Percentiles rank a stretch among this genome's conserved stretches.
Evolutionary conservation across 805 yeast genomes (phyloP).

Genomic region (Dipodascopsis uninucleata): DNA sequence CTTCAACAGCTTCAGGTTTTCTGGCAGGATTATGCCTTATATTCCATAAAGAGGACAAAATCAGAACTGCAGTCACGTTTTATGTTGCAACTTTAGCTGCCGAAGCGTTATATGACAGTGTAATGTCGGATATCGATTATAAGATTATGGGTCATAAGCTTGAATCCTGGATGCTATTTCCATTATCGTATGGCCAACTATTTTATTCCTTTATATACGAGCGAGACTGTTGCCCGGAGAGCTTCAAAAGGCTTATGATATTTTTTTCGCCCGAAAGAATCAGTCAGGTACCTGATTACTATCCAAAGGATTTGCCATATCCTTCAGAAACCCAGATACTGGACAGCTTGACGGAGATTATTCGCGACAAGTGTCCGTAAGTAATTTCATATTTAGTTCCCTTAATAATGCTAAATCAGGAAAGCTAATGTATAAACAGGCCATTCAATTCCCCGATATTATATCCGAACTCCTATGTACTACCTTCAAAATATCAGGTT

Average conservation of each 20-base stretch:
- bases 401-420: neutral
- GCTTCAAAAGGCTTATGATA: slow-evolving; percentile 34
- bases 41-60: slow-evolving; percentile 31
- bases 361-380: slow-evolving; percentile 35
- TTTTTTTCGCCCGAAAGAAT: slow-evolving; percentile 34
- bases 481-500: slow-evolving; percentile 17
- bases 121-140: slow-evolving; percentile 37
- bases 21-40: slow-evolving; percentile 31
- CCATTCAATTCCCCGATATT: slow-evolving; percentile 29
- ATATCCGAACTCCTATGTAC: slow-evolving; percentile 23
- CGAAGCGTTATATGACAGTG: slow-evolving; percentile 37
- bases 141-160: slow-evolving; percentile 37
- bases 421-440: slow-evolving; percentile 9
- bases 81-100: slow-evolving; percentile 36
- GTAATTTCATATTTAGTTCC: slow-evolving; percentile 6
- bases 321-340: slow-evolving; percentile 35
- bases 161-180: slow-evolving; percentile 42
- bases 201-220: slow-evolving; percentile 37
- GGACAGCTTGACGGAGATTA: slow-evolving; percentile 34
- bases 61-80: slow-evolving; percentile 34
- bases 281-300: slow-evolving; percentile 34
- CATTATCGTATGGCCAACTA: slow-evolving; percentile 41
- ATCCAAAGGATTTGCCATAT: slow-evolving; percentile 35
- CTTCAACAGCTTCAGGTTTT: slow-evolving; percentile 28
- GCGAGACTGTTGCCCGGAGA: slow-evolving; percentile 37